Evolutionary conservation across 305 asterid species (phyloP).

Genomic region (Rubia balearica): DNA sequence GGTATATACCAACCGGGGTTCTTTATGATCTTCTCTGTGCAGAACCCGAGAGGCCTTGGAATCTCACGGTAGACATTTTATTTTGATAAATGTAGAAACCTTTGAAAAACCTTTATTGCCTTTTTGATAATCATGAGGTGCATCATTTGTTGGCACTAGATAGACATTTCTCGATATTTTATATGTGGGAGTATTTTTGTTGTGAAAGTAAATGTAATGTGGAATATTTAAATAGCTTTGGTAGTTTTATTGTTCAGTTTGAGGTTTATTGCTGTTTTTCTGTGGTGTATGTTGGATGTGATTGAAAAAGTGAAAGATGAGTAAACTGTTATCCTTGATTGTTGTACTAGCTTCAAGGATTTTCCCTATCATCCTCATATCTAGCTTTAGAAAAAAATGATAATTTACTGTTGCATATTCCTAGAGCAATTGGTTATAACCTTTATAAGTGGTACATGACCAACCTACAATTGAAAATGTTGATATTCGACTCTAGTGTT

Average conservation of each 20-base stretch:
- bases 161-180: neutral
- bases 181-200: neutral
- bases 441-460: neutral
- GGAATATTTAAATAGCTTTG: neutral
- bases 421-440: slow-evolving; percentile 1
- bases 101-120: neutral
- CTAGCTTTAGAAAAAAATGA: neutral
- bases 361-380: neutral
- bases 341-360: neutral
- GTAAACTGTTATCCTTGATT: neutral
- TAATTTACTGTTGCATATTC: neutral
- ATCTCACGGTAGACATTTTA: slow-evolving; percentile 54
- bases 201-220: neutral
- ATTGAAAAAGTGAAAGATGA: neutral
- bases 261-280: no score
- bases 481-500: neutral
- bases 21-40: slow-evolving; percentile 93
- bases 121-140: neutral
- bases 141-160: neutral
- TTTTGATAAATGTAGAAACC: slow-evolving; percentile 10
- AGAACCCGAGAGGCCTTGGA: slow-evolving; percentile 96
- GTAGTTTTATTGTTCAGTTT: neutral
- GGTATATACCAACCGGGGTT: slow-evolving; percentile 91
- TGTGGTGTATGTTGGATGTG: slow-evolving; percentile 4
- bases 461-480: neutral